Evolutionary conservation across 108 stramenopile genomes (phyloP).

Genomic region (Fistulifera pelliculosa): DNA sequence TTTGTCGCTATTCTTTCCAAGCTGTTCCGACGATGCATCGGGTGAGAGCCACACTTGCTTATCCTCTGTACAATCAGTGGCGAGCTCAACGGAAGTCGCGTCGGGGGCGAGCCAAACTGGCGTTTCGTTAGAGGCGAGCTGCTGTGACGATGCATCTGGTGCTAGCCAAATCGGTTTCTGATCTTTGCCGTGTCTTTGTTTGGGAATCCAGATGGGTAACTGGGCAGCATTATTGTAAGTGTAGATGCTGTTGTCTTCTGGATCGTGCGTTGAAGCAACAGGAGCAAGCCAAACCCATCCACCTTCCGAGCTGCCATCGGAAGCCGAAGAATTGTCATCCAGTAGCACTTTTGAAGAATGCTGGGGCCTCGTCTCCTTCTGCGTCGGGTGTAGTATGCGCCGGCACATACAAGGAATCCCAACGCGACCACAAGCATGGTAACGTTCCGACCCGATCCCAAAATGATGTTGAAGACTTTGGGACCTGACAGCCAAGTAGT

Average conservation of each 20-base stretch:
- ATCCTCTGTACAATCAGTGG: too few species aligned
- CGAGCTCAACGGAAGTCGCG: too few species aligned
- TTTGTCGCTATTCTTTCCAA: too few species aligned
- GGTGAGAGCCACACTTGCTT: background rate
- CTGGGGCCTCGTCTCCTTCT: slow-evolving; percentile 2
- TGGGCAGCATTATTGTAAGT: too few species aligned
- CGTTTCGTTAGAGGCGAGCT: background rate
- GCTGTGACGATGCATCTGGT: background rate
- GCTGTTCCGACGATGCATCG: too few species aligned
- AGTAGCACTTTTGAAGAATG: background rate
- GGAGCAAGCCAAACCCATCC: too few species aligned
- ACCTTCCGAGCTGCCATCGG: too few species aligned
- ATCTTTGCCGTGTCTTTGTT: background rate
- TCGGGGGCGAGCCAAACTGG: too few species aligned
- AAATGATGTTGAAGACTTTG: background rate
- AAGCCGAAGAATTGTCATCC: too few species aligned
- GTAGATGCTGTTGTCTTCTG: too few species aligned
- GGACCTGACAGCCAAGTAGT: slow-evolving; percentile 24
- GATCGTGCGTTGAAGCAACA: too few species aligned
- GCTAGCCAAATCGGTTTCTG: background rate
- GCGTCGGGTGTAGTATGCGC: background rate
- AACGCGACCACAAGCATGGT: background rate
- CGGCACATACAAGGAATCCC: background rate
- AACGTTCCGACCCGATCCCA: background rate
- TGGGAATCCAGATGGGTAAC: too few species aligned